Conservation (phyloP, 352 stramenopile genomes). For the Pythium brachiatum region DNA sequence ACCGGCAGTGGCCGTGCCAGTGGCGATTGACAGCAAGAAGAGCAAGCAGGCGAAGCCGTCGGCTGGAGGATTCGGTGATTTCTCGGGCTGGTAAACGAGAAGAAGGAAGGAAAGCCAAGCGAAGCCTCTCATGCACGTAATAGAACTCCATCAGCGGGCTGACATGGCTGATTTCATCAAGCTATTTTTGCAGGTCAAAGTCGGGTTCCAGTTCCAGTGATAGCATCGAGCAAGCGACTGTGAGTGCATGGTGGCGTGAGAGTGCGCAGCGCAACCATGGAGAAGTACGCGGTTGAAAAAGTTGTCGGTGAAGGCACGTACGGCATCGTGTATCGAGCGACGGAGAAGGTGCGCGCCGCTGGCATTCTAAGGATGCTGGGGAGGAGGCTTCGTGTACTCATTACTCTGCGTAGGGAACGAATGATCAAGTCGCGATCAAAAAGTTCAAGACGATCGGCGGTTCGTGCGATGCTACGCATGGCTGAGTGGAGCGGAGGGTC, state of each 20-base stretch:
- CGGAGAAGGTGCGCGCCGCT: slow-evolving; percentile 51
- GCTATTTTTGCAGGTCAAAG: slow-evolving; percentile 3
- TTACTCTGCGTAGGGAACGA: slow-evolving; percentile 34
- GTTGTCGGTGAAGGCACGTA: slow-evolving; percentile 84
- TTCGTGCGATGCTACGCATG: slow-evolving; percentile 13
- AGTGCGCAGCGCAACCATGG: slow-evolving; percentile 34
- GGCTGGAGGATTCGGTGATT: slow-evolving; percentile 68
- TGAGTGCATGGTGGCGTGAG: neutral
- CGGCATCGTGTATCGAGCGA: slow-evolving; percentile 76
- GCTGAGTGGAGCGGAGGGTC: too few relatives aligned
- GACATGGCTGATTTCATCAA: neutral
- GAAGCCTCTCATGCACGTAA: neutral
- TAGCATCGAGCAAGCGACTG: neutral
- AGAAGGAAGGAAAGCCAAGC: slow-evolving; percentile 6
- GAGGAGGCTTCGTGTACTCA: neutral
- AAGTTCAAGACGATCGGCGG: slow-evolving; percentile 74
- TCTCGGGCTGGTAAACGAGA: slow-evolving; percentile 59
- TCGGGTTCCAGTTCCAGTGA: neutral
- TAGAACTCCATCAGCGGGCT: neutral
- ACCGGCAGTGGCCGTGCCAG: slow-evolving; percentile 24
- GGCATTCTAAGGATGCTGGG: neutral
- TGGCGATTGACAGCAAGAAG: slow-evolving; percentile 78
- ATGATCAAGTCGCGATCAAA: slow-evolving; percentile 78
- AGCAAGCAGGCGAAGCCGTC: slow-evolving; percentile 38
- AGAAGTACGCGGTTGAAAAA: slow-evolving; percentile 80